Evolutionary conservation across 441 rosid species (phyloP).

Genomic region (Brassica balearica): DNA sequence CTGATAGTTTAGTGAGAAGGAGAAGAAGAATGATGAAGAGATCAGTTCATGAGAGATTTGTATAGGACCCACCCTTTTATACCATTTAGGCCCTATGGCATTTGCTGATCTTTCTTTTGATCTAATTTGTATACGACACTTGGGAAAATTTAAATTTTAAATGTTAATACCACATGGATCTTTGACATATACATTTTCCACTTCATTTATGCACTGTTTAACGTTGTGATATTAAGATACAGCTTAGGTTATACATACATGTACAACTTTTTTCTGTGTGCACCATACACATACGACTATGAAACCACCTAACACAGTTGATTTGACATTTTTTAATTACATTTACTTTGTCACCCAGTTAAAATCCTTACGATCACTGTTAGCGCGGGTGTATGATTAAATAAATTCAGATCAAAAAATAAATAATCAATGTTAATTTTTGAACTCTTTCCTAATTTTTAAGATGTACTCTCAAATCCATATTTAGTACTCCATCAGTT

Average conservation of each 20-base stretch:
- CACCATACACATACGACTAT: conserved; percentile 22
- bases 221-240: conserved; percentile 11
- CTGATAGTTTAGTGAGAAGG: conserved; percentile 16
- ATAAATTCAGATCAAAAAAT: too few species aligned
- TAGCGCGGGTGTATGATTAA: too few species aligned
- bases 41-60: conserved; percentile 42
- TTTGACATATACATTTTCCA: conserved; percentile 31
- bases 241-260: neutral
- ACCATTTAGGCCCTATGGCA: conserved; percentile 41
- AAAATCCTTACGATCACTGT: too few species aligned
- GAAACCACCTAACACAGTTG: neutral
- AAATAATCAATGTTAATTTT: too few species aligned
- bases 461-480: too few species aligned
- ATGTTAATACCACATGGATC: conserved; percentile 39
- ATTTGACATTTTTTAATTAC: too few species aligned
- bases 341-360: too few species aligned
- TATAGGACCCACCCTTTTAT: conserved; percentile 45
- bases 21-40: conserved; percentile 22
- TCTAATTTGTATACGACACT: conserved; percentile 30
- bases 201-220: conserved; percentile 21
- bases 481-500: too few species aligned
- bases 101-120: conserved; percentile 40
- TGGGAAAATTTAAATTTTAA: neutral
- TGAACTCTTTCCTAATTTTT: too few species aligned
- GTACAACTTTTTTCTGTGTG: neutral